Evolutionary conservation across 441 rosid species (phyloP).

Genomic region (Brassica balearica): DNA sequence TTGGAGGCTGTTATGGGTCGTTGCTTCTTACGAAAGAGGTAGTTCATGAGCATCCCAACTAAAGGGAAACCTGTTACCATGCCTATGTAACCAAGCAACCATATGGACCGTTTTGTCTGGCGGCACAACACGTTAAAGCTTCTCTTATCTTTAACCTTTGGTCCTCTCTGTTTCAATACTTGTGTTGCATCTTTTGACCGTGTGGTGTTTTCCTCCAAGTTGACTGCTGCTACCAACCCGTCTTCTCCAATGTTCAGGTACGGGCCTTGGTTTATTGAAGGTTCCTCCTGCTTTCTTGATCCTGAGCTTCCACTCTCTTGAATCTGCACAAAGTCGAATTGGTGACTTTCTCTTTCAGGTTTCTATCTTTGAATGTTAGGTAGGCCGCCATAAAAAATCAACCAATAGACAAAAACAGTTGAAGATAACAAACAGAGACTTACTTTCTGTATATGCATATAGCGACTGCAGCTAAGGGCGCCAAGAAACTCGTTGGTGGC

Average conservation of each 20-base stretch:
- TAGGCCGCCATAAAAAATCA: not conserved
- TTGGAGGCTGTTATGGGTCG: slow-evolving; percentile 28
- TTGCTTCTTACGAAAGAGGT: slow-evolving; percentile 54
- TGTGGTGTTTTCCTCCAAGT: slow-evolving; percentile 44
- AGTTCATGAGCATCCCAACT: slow-evolving; percentile 52
- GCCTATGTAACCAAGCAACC: slow-evolving; percentile 64
- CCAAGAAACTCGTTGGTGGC: slow-evolving; percentile 74
- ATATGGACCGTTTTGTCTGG: slow-evolving; percentile 48
- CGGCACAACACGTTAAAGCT: slow-evolving; percentile 51
- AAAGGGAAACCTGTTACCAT: slow-evolving; percentile 66
- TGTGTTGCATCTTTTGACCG: slow-evolving; percentile 28
- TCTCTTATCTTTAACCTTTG: slow-evolving; percentile 39
- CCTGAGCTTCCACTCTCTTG: slow-evolving; percentile 36
- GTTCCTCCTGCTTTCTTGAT: slow-evolving; percentile 47
- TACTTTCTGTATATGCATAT: slow-evolving; percentile 73
- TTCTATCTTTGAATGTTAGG: slow-evolving; percentile 1
- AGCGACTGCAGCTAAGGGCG: slow-evolving; percentile 57
- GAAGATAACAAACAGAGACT: not conserved
- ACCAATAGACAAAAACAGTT: not conserved
- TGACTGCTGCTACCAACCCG: slow-evolving; percentile 71
- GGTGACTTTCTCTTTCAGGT: not conserved
- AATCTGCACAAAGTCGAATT: slow-evolving; percentile 40
- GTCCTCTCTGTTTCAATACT: slow-evolving; percentile 4
- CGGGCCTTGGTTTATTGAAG: slow-evolving; percentile 74
- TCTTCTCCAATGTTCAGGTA: slow-evolving; percentile 62